Evolutionary conservation across 352 stramenopile genomes (phyloP).

Genomic region (Phytopythium mirpurense): DNA sequence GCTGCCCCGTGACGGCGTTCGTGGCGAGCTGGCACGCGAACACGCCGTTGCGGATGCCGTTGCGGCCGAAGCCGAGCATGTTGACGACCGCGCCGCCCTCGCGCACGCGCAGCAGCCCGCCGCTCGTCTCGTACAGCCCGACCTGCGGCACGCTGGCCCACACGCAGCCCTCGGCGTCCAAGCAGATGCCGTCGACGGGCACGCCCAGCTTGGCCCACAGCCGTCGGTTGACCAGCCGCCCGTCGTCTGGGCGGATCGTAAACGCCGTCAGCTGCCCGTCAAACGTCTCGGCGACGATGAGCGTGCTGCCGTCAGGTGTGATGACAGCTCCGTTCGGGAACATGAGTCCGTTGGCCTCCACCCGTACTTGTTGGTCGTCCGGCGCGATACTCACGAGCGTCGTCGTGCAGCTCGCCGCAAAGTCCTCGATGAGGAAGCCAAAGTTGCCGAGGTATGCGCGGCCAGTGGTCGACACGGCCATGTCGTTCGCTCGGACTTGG

Average conservation of each 20-base stretch:
- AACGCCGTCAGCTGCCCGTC: conserved; percentile 46
- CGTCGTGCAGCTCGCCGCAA: conserved; percentile 30
- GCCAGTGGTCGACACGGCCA: conserved; percentile 40
- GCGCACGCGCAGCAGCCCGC: conserved; percentile 43
- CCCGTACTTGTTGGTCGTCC: conserved; percentile 30
- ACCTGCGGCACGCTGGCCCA: conserved; percentile 53
- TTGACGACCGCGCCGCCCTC: conserved; percentile 54
- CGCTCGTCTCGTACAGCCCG: conserved; percentile 37
- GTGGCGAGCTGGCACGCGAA: conserved; percentile 63
- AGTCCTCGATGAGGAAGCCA: conserved; percentile 41
- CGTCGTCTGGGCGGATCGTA: conserved; percentile 41
- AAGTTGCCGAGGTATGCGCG: conserved; percentile 62
- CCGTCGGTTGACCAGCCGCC: conserved; percentile 35
- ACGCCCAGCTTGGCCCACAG: conserved; percentile 52
- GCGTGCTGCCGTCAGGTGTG: conserved; percentile 62
- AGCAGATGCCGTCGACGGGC: conserved; percentile 48
- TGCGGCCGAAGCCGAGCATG: conserved; percentile 50
- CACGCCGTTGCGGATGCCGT: conserved; percentile 43
- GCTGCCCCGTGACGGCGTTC: conserved; percentile 30
- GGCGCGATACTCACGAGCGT: conserved; percentile 49
- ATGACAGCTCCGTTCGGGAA: conserved; percentile 74
- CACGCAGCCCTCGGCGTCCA: conserved; percentile 64
- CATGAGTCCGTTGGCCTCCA: conserved; percentile 51
- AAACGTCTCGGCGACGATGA: conserved; percentile 70
- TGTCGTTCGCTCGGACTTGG: conserved; percentile 50